Evolutionary conservation across 2,329 filamentous ascomycete genomes (phyloP).

Genomic region (Aspergillus intermedius): DNA sequence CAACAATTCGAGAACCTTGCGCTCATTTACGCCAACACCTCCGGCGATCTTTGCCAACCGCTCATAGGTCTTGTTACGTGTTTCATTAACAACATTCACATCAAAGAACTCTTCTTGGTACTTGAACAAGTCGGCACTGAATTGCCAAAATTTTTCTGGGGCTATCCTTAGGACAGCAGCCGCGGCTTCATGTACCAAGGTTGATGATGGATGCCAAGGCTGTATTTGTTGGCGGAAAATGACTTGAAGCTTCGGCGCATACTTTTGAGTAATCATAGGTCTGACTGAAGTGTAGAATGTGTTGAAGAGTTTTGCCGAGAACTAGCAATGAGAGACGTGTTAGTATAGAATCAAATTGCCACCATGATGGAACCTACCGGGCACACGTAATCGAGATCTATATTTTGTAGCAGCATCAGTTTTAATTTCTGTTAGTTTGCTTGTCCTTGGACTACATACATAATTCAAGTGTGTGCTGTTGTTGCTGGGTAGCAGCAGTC

Average conservation of each 20-base stretch:
- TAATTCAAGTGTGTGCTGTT: slow-evolving; percentile 33
- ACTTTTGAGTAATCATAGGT: slow-evolving; percentile 56
- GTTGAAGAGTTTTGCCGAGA: slow-evolving; percentile 67
- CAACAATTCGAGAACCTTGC: slow-evolving; percentile 62
- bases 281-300: slow-evolving; percentile 63
- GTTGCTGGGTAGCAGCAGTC: slow-evolving; percentile 11
- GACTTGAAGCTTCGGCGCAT: slow-evolving; percentile 58
- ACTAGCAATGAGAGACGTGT: slow-evolving; percentile 33
- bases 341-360: slow-evolving; percentile 2
- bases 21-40: slow-evolving; percentile 61
- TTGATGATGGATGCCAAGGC: slow-evolving; percentile 88
- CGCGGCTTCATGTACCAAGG: slow-evolving; percentile 65
- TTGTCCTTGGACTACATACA: slow-evolving; percentile 22
- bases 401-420: slow-evolving; percentile 1
- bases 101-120: slow-evolving; percentile 78
- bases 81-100: slow-evolving; percentile 73
- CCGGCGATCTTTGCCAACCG: slow-evolving; percentile 69
- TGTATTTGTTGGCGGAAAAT: slow-evolving; percentile 90
- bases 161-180: slow-evolving; percentile 68
- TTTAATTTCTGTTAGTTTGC: not conserved
- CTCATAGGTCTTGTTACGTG: slow-evolving; percentile 74
- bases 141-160: slow-evolving; percentile 71
- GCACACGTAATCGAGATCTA: slow-evolving; percentile 84
- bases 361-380: slow-evolving; percentile 42
- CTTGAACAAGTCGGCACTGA: slow-evolving; percentile 62